Evolutionary conservation across 129 eudicot species (phyloP).

Genomic region (Smallanthus sonchifolius): DNA sequence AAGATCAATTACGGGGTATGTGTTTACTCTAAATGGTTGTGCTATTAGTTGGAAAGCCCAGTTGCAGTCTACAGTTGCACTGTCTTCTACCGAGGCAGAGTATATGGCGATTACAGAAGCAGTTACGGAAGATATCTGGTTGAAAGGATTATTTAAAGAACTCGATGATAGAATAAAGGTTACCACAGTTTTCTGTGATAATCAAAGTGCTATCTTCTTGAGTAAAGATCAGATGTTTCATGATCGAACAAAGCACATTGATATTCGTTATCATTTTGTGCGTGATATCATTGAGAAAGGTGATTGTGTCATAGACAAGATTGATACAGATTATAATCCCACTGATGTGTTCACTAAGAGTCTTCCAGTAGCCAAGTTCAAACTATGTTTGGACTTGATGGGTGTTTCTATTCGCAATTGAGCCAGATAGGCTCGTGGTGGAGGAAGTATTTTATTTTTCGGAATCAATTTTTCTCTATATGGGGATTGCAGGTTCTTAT

Average conservation of each 20-base stretch:
- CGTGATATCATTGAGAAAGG: background rate
- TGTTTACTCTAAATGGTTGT: too few relatives aligned
- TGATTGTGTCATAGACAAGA: background rate
- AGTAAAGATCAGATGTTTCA: background rate
- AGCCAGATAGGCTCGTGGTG: background rate
- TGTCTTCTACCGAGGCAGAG: too few relatives aligned
- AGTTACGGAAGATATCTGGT: conserved; percentile 6
- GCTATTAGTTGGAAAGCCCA: too few relatives aligned
- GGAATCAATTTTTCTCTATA: background rate
- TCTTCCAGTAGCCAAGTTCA: conserved; percentile 8
- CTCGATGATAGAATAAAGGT: conserved; percentile 4
- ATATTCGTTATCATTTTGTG: background rate
- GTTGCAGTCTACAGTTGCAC: too few relatives aligned
- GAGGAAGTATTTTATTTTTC: background rate
- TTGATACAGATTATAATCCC: background rate
- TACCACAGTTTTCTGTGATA: background rate
- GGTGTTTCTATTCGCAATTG: background rate
- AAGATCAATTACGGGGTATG: too few relatives aligned
- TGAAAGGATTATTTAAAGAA: conserved; percentile 3
- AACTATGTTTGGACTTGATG: background rate
- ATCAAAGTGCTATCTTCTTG: background rate
- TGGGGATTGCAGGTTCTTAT: background rate
- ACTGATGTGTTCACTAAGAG: background rate
- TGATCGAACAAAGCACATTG: background rate
- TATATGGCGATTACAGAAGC: conserved; percentile 2